phyloP scores from a whole-genome alignment of 805 yeast species.

The Wickerhamomyces bisporus region DNA sequence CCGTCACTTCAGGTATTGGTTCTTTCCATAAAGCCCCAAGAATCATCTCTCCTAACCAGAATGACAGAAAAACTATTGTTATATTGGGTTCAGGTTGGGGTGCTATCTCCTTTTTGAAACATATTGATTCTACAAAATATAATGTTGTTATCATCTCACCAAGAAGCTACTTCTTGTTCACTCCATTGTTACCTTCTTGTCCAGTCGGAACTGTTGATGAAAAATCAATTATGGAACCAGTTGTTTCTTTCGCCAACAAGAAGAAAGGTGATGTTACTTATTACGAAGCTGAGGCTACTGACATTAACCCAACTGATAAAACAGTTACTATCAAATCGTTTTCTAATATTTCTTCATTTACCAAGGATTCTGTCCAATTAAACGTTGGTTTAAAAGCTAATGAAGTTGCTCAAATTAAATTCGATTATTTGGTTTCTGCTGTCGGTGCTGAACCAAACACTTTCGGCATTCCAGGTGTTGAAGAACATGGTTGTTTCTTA shows the following conservation, averaged over 20 bases:
- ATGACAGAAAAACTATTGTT: constrained; percentile 43
- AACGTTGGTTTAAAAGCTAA: constrained; percentile 31
- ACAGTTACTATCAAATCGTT: constrained; percentile 54
- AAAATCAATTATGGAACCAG: constrained; percentile 92
- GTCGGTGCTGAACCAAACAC: constrained; percentile 95
- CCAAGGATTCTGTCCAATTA: constrained; percentile 24
- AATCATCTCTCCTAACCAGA: constrained; percentile 27
- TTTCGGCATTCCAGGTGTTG: constrained; percentile 89
- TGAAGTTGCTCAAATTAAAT: constrained; percentile 43
- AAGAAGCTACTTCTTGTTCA: constrained; percentile 88
- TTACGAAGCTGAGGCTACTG: constrained; percentile 87
- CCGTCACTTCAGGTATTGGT: constrained; percentile 28
- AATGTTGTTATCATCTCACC: constrained; percentile 89
- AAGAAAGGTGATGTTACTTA: constrained; percentile 72
- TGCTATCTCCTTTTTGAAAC: constrained; percentile 76
- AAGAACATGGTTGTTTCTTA: constrained; percentile 76
- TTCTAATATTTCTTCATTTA: constrained; percentile 33
- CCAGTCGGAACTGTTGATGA: constrained; percentile 90
- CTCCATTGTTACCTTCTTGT: constrained; percentile 88
- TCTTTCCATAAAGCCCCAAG: constrained; percentile 35
- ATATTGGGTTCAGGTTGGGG: constrained; percentile 94
- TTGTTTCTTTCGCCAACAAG: constrained; percentile 78
- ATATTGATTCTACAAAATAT: constrained; percentile 80
- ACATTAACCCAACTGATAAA: constrained; percentile 71
- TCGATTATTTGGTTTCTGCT: constrained; percentile 83